Evolutionary conservation across 2,329 filamentous ascomycete species (phyloP), one percentile per base, ranked within the genome.

Genomic region (Diplodia scrobiculata): DNA sequence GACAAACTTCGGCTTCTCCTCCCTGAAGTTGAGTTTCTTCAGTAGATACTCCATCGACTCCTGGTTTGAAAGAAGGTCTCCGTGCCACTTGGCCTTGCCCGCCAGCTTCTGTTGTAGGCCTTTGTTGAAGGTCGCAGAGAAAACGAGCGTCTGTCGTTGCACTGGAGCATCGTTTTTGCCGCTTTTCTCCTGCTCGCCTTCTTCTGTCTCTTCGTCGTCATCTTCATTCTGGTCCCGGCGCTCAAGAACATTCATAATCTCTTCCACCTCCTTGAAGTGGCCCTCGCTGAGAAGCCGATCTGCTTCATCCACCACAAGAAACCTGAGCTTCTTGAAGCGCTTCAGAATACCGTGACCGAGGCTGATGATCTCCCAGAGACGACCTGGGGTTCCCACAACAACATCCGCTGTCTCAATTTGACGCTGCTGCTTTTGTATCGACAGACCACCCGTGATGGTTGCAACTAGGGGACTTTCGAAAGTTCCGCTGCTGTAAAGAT

Each of bases 41-140:
- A 98, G 84, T 1, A 99, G 84, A 73, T 98, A 97, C 69, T 96
- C 92, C 87, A 98, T 91, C 0, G 91, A 94, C 72, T 96, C 88
- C 68, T 89, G 87, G 66, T 91, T 86, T 71, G 84, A 86, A 79
- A 91, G 84, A 34, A 92, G 78, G 70, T 89, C 85, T 68, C 83
- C 79, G 41, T 78, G 79, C 69, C 81, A 85, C 66, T 86, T 87
- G 21, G 85, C 83, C 75, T 92, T 96, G 29, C 91, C 90, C 1
- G 91, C 87, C 13, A 99, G 84, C 76, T 97, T 98, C 71, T 94
- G 91, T 75, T 98, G 94, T 34, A 99, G 80, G 0, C 89, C 89
- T 73, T 93, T 94, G 75, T 96, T 91, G 77, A 99, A 97, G 0
- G 95, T 99, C 0, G 95, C 95, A 0, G 95, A 98, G 77, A 99